phyloP scores from a whole-genome alignment of 495 filamentous ascomycete genomes.

The Penicillium robsamsonii region DNA sequence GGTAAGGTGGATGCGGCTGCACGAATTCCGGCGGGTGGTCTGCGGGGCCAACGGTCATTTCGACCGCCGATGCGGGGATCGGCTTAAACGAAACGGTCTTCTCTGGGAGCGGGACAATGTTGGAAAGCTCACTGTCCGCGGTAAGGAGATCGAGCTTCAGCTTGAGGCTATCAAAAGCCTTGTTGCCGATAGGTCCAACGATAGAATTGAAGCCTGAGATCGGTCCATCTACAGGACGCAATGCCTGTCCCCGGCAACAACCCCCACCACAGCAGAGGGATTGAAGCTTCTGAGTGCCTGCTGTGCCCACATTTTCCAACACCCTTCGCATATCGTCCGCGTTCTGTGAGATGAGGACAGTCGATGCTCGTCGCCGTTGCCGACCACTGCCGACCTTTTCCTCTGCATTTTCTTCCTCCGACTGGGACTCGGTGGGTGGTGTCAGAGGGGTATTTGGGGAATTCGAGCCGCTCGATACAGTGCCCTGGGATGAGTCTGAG shows the following conservation, averaged over 20 bases:
- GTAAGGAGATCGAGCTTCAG: slow-evolving; percentile 74
- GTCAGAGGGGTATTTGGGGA: slow-evolving; percentile 52
- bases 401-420: slow-evolving; percentile 41
- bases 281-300: slow-evolving; percentile 53
- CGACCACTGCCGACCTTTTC: slow-evolving; percentile 40
- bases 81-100: slow-evolving; percentile 68
- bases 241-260: slow-evolving; percentile 72
- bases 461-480: slow-evolving; percentile 37
- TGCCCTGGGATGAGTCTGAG: slow-evolving; percentile 39
- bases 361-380: slow-evolving; percentile 71
- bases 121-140: slow-evolving; percentile 64
- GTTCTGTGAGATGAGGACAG: slow-evolving; percentile 73
- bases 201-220: slow-evolving; percentile 56
- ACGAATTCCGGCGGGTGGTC: slow-evolving; percentile 82
- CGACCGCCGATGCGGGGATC: slow-evolving; percentile 36
- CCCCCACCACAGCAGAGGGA: slow-evolving; percentile 87
- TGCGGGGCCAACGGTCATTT: slow-evolving; percentile 35
- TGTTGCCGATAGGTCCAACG: slow-evolving; percentile 66
- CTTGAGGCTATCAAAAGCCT: slow-evolving; percentile 74
- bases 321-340: slow-evolving; percentile 72
- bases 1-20: slow-evolving; percentile 90
- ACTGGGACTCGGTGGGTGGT: slow-evolving; percentile 46
- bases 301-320: slow-evolving; percentile 40
- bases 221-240: slow-evolving; percentile 44
- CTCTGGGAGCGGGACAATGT: slow-evolving; percentile 65